Base-by-base conservation (phyloP, 2,329 filamentous ascomycete species). In the Paracorniculantispora psalliotae region DNA sequence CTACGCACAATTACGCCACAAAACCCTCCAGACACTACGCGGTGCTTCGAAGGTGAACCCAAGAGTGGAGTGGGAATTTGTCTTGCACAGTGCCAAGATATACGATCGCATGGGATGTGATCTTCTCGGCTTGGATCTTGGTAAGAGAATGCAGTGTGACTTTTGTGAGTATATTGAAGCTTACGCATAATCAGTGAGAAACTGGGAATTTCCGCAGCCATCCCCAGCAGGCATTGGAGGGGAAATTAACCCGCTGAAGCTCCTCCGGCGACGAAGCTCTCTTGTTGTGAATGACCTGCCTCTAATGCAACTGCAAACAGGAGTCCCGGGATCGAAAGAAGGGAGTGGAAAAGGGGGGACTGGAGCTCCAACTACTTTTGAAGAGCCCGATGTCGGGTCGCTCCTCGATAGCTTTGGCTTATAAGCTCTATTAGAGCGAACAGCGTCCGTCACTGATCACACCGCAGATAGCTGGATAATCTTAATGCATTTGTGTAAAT, bases 91-190 rank as follows among this genome's bases (percentile, higher is more conserved):
- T 56, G 91, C 92, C 17, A 81, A 86, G 57, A 78, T 94, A 19
- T 97, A 92, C 68, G 89, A 89, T 70, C 87, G 91, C 9, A 97
- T 94, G 92, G 93, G 94, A 3, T 96, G 94, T 68, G 93, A 97
- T 72, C 73, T 96, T 9, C 81, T 97, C 0, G 94, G 92, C 1
- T 77, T 97, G 4, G 91, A 96, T 67, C 77, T 97, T 6, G 88
- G 87, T 89, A 79, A 72, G 76, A 26, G 26, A 48, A 51, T 15
- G n/a, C n/a, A n/a, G n/a, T n/a, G n/a, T n/a, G n/a, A n/a, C n/a
- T n/a, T n/a, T 21, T 30, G 25, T 28, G 25, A 19, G 63, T 71
- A 56, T 70, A 57, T n/a, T 13, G 12, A 35, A 19, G 21, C 52
- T 55, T n/a, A 55, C 39, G 19, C 41, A 35, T 10, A 47, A 12